These are phyloP conservation scores for Penicillium expansum DNA, from an alignment of 2,329 filamentous ascomycete genomes.

Conservation along the genomic window DNA sequence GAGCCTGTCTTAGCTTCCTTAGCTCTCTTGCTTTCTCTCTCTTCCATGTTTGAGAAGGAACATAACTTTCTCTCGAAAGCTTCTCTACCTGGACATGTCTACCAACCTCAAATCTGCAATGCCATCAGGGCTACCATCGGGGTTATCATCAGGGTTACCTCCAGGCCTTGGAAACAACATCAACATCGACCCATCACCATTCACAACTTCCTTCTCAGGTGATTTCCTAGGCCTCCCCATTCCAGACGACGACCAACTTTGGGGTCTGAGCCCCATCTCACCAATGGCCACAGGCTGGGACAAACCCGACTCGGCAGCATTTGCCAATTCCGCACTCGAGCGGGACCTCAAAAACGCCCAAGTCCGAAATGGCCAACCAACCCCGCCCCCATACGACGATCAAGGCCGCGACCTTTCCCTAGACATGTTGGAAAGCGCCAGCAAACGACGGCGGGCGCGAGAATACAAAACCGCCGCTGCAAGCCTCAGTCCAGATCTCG, in stretches of 20 bases:
- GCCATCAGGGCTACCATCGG: constrained; percentile 1
- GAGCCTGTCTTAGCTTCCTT: constrained; percentile 1
- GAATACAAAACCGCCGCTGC: constrained; percentile 14
- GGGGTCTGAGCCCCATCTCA: constrained; percentile 32
- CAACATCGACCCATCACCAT: constrained; percentile 6
- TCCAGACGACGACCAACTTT: constrained; percentile 32
- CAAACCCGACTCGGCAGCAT: constrained; percentile 25
- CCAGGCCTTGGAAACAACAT: neutral
- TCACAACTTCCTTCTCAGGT: constrained; percentile 23
- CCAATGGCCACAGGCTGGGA: constrained; percentile 28
- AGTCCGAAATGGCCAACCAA: constrained; percentile 41
- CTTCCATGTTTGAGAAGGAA: neutral
- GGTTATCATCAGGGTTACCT: neutral
- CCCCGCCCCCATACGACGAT: constrained; percentile 37
- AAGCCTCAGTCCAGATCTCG: constrained; percentile 25
- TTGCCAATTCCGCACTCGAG: constrained; percentile 28
- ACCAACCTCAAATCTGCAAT: constrained; percentile 8
- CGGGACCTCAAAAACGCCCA: constrained; percentile 35
- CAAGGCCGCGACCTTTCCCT: constrained; percentile 18
- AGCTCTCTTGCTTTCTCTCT: neutral
- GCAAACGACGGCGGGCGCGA: constrained; percentile 22
- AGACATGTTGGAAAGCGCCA: constrained; percentile 16
- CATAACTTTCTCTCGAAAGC: neutral
- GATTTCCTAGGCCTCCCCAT: constrained; percentile 32
- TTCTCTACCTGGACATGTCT: constrained; percentile 2